Base-by-base conservation (phyloP, 2,329 filamentous ascomycete genomes). In the Monosporascus sp. region DNA sequence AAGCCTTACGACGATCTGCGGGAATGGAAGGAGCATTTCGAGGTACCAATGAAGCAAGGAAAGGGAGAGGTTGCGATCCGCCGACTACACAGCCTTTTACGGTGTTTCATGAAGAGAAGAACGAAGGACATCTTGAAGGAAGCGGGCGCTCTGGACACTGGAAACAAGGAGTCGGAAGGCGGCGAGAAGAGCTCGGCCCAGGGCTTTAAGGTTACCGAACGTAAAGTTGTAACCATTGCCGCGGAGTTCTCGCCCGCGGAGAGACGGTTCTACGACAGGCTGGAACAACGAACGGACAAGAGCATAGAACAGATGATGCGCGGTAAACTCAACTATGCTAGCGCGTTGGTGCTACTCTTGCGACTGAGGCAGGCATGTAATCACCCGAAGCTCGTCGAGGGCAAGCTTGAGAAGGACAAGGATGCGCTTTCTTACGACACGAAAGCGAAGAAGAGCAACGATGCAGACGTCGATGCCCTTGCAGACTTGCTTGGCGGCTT, bases 101-200 rank as follows among this genome's bases (percentile, higher is more conserved):
- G 89, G 51, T 93, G 91, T 52, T 96, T 96, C 74, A 99, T 99
- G 94, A 96, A 97, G 75, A 86, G 94, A n/a, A 85, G 94, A 43
- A 97, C 92, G 8, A 99, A 99, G 72, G 91, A 96, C 22, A 90
- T 99, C n/a, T 75, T 99, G 56, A 96, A 94, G 72, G 81, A 90
- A 62, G 90, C 90, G 11, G 89, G 90, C 11, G 90, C 89, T 1
- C 75, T 95, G 18, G 88, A 89, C 55, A 86, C 88, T 25, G 89
- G 89, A 38, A 85, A 87, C 50, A 89, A 90, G 66, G 76, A 73
- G 25, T 70, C 67, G 3, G 65, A 69, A 53, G 70, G 78, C 5
- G 83, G 81, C 15, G 74, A 68, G 59, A 63, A 68, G 51, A 71
- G 73, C 52, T 67, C 69, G 5, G 79, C 78, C 1, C 81, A 83